Percentiles rank a stretch among this genome's conserved stretches.
Conservation (phyloP, 2,329 filamentous ascomycete species). For the Penicillium paneum region DNA sequence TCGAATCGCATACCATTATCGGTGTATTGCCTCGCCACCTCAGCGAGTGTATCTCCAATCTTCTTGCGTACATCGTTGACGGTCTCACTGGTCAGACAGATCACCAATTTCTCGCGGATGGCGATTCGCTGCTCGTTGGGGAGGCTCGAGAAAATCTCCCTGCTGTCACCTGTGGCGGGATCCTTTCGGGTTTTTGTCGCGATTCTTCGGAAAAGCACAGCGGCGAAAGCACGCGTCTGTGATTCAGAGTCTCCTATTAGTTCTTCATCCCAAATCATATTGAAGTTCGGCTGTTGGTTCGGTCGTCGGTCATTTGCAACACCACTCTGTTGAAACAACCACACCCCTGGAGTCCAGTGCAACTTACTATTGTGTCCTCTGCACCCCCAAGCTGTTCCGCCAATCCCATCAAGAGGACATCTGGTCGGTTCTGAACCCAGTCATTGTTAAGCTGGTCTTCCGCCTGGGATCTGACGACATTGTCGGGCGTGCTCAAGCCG, state of each 20-base stretch:
- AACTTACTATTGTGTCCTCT: conserved; percentile 67
- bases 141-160: conserved; percentile 83
- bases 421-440: conserved; percentile 79
- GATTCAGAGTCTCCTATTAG: conserved; percentile 3
- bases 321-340: background rate
- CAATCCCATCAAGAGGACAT: conserved; percentile 87
- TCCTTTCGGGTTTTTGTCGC: conserved; percentile 83
- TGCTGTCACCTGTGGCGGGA: conserved; percentile 61
- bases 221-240: conserved; percentile 84
- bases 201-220: conserved; percentile 92
- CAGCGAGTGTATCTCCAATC: conserved; percentile 94
- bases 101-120: conserved; percentile 80
- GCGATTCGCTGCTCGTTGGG: conserved; percentile 68
- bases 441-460: conserved; percentile 88
- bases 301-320: background rate
- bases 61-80: conserved; percentile 81
- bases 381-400: conserved; percentile 84
- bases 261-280: background rate
- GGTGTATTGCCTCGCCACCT: conserved; percentile 90
- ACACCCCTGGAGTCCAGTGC: conserved; percentile 2
- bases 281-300: background rate
- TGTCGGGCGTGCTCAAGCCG: conserved; percentile 86
- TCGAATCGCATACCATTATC: conserved; percentile 68
- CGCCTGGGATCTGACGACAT: conserved; percentile 75
- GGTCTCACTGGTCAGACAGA: conserved; percentile 70